Percentiles rank a stretch among this genome's conserved stretches.
Conservation (phyloP, 768 basidiomycete species). For the Amyloporia xantha region DNA sequence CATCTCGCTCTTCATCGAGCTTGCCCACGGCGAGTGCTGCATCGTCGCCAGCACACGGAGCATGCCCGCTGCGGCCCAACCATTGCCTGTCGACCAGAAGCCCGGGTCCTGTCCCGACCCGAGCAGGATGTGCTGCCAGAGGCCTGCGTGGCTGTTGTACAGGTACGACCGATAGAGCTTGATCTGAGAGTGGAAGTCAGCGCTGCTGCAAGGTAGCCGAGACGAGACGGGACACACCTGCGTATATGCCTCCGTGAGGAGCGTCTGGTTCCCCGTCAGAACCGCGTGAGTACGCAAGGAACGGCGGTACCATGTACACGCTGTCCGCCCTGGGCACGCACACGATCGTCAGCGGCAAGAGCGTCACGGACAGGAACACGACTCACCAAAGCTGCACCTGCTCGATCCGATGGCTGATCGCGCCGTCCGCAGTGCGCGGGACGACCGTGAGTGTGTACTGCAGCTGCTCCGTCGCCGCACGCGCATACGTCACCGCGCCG, state of each 20-base stretch:
- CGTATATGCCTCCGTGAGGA: constrained; percentile 58
- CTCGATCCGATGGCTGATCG: constrained; percentile 68
- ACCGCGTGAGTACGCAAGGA: constrained; percentile 79
- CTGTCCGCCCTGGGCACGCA: constrained; percentile 57
- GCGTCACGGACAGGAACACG: not conserved
- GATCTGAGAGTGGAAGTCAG: constrained; percentile 26
- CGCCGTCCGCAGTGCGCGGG: constrained; percentile 65
- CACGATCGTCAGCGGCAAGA: not conserved
- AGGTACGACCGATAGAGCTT: constrained; percentile 65
- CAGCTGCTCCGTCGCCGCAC: constrained; percentile 61
- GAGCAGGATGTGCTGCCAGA: constrained; percentile 74
- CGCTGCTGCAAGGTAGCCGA: not conserved
- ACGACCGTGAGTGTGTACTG: constrained; percentile 50
- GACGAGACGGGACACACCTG: constrained; percentile 40
- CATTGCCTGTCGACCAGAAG: constrained; percentile 84
- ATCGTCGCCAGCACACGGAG: constrained; percentile 76
- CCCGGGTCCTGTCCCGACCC: constrained; percentile 56
- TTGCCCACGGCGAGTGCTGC: constrained; percentile 49
- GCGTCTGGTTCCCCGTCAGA: constrained; percentile 44
- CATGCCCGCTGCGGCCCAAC: constrained; percentile 87
- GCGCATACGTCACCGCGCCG: constrained; percentile 48
- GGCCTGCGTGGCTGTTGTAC: constrained; percentile 42
- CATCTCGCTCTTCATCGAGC: constrained; percentile 43
- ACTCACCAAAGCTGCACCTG: constrained; percentile 69
- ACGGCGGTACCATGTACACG: constrained; percentile 83